Evolutionary conservation across 2,329 filamentous ascomycete species (phyloP).

Genomic region (Calonectria pseudoturangicola): DNA sequence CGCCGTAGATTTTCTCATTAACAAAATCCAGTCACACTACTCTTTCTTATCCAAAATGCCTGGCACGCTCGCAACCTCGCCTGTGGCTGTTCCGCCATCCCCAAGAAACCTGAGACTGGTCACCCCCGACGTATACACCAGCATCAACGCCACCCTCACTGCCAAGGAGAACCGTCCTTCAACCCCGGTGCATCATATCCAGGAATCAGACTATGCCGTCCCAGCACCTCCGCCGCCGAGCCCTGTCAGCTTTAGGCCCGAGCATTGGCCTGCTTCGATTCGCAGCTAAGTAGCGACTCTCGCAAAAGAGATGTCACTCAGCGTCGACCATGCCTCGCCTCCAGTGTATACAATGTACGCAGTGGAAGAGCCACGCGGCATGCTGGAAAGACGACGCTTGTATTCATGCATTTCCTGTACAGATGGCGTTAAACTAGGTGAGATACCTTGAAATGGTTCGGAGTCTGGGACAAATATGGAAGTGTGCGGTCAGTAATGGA

Average conservation of each 20-base stretch:
- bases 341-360: background rate
- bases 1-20: conserved; percentile 34
- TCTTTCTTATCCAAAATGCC: conserved; percentile 55
- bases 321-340: conserved; percentile 40
- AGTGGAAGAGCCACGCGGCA: conserved; percentile 27
- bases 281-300: conserved; percentile 53
- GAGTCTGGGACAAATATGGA: conserved; percentile 47
- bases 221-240: conserved; percentile 80
- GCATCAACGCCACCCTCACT: conserved; percentile 70
- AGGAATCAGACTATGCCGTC: conserved; percentile 76
- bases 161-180: conserved; percentile 65
- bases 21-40: conserved; percentile 29
- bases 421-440: conserved; percentile 44
- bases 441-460: conserved; percentile 43
- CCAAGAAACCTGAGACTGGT: conserved; percentile 67
- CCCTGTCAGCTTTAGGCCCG: conserved; percentile 76
- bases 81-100: conserved; percentile 68
- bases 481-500: conserved; percentile 44
- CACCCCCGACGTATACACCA: conserved; percentile 71
- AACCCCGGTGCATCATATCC: conserved; percentile 70
- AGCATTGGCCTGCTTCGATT: conserved; percentile 70
- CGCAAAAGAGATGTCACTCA: conserved; percentile 36
- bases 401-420: conserved; percentile 39
- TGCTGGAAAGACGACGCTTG: conserved; percentile 24
- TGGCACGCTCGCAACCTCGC: conserved; percentile 62